These are phyloP conservation scores for Fragilariopsis cylindrus DNA, from an alignment of 108 stramenopile genomes.

Conservation along the genomic window DNA sequence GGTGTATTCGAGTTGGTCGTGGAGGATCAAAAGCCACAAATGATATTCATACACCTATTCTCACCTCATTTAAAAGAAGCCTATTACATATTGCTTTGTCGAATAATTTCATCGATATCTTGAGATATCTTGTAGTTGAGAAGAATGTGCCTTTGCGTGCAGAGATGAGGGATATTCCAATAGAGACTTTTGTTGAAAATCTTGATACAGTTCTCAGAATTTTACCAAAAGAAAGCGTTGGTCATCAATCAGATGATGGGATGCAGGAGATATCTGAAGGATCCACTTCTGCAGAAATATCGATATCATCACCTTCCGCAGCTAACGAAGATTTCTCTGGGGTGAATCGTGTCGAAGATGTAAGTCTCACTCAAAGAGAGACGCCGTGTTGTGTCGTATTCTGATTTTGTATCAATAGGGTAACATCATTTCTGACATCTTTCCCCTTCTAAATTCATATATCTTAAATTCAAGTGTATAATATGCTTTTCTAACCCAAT, in stretches of 20 bases:
- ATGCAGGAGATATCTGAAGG: background rate
- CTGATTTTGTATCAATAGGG: background rate
- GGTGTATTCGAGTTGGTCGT: conserved; percentile 42
- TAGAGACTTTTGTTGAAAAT: conserved; percentile 40
- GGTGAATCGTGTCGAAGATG: no score
- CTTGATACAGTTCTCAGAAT: conserved; percentile 47
- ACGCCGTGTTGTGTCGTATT: background rate
- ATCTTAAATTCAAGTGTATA: conserved; percentile 46
- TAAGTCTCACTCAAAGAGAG: background rate
- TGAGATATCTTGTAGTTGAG: conserved; percentile 78
- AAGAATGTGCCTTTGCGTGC: conserved; percentile 58
- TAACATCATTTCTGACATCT: background rate
- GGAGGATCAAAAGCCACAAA: conserved; percentile 25
- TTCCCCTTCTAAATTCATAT: background rate
- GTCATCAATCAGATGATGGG: conserved; percentile 8
- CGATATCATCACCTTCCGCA: no score
- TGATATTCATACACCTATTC: conserved; percentile 44
- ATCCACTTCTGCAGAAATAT: no score
- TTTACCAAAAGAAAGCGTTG: conserved; percentile 30
- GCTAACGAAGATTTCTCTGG: no score
- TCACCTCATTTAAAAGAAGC: conserved; percentile 71
- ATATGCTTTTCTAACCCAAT: conserved; percentile 57
- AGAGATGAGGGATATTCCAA: conserved; percentile 52
- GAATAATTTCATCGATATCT: conserved; percentile 57
- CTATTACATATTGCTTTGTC: conserved; percentile 70